These are phyloP conservation scores for Posidonia australis DNA, from an alignment of 106 monocot genomes.

Conservation along the genomic window DNA sequence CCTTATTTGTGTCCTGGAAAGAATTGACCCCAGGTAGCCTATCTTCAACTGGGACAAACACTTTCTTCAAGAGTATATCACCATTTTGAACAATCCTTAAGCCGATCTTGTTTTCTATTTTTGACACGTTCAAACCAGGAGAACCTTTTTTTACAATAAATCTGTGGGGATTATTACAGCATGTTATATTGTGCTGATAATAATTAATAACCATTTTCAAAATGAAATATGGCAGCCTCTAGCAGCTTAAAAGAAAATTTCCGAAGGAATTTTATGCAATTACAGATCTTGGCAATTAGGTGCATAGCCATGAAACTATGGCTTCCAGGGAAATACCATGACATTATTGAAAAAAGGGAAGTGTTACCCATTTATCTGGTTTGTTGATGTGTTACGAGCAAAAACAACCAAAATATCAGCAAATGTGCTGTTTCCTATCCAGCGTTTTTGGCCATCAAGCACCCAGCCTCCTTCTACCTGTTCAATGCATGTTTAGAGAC, in stretches of 20 bases:
- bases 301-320: slow-evolving; percentile 1
- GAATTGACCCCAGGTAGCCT: slow-evolving; percentile 73
- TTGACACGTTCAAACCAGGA: slow-evolving; percentile 59
- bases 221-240: neutral
- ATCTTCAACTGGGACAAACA: slow-evolving; percentile 90
- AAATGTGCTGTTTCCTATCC: slow-evolving; percentile 96
- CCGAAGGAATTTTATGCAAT: neutral
- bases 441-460: slow-evolving; percentile 88
- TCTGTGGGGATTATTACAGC: slow-evolving; percentile 18
- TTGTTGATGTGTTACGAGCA: slow-evolving; percentile 67
- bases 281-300: neutral
- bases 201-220: neutral
- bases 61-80: slow-evolving; percentile 74
- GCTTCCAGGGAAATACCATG: neutral
- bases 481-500: neutral
- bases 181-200: neutral
- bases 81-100: slow-evolving; percentile 97
- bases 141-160: slow-evolving; percentile 86
- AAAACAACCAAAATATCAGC: slow-evolving; percentile 79
- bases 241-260: neutral
- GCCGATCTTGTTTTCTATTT: slow-evolving; percentile 93
- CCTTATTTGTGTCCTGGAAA: slow-evolving; percentile 91
- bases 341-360: neutral
- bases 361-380: slow-evolving; percentile 84
- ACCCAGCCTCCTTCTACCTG: slow-evolving; percentile 91